Percentiles rank a stretch among this genome's conserved stretches.
phyloP scores from a whole-genome alignment of 768 basidiomycete species.

The Cantharellus anzutake region DNA sequence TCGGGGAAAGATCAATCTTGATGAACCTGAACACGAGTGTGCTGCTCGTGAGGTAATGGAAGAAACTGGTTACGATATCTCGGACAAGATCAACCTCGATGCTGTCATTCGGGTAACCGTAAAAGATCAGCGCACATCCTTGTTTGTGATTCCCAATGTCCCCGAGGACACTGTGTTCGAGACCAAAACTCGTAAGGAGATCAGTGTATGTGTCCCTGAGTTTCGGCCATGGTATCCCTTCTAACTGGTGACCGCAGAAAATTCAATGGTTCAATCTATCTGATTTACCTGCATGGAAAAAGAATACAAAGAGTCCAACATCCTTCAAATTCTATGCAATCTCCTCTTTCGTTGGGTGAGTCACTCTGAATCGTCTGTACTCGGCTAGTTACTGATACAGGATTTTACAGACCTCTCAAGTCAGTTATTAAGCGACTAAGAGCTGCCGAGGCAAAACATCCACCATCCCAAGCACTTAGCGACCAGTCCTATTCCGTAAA shows the following conservation, averaged over 20 bases:
- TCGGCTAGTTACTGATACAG: background rate
- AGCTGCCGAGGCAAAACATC: background rate
- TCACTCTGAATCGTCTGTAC: conserved; percentile 1
- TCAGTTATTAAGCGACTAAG: background rate
- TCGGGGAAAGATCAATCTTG: conserved; percentile 97
- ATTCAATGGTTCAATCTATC: conserved; percentile 88
- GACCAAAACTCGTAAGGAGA: conserved; percentile 94
- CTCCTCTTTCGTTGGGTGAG: conserved; percentile 77
- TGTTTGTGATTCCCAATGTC: conserved; percentile 79
- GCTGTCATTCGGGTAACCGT: conserved; percentile 72
- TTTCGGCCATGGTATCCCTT: background rate
- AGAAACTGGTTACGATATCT: conserved; percentile 88
- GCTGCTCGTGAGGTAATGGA: conserved; percentile 91
- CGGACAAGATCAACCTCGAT: conserved; percentile 39
- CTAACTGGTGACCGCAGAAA: conserved; percentile 32
- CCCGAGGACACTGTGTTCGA: conserved; percentile 77
- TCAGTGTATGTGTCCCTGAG: conserved; percentile 46
- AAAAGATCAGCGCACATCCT: conserved; percentile 75
- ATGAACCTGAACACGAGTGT: conserved; percentile 66
- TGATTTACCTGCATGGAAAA: conserved; percentile 88
- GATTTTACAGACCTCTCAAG: background rate
- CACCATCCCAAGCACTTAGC: background rate
- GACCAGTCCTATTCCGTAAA: background rate
- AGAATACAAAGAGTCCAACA: conserved; percentile 34
- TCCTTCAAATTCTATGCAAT: conserved; percentile 83